Evolutionary conservation across 768 basidiomycete genomes (phyloP), one percentile per base, ranked within the genome.

Genomic region (Pleurotus ostreatus): DNA sequence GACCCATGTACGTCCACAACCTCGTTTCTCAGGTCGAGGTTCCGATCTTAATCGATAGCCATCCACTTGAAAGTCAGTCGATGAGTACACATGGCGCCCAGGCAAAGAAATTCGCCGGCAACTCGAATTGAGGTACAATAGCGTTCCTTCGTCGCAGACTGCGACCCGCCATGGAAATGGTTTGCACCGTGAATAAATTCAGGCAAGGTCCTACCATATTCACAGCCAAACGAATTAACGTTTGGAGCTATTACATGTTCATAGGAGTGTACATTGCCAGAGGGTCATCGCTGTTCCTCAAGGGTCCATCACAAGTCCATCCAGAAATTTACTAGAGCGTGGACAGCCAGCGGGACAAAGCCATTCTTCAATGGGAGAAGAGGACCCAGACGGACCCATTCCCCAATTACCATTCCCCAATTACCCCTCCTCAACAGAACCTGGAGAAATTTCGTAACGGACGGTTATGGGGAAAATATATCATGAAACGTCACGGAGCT

Each of bases 1-100:
- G 51, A 53, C 51, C 51, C 41, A 53, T 53, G 51, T 41, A 53
- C 51, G 51, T 53, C 51, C 51, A 53, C 51, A 53, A 53, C 18
- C 22, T 30, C 13, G 9, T 40, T 23, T 38, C 23, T 22, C n/a
- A 39, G 51, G 41, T 53, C 15, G 39, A 16, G 39, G 11, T 12
- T 25, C 38, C 48, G 16, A 34, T 49, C 48, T 26, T 34, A 13
- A 49, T 49, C 48, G 48, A 49, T 49, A n/a, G 16, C 48, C 26
- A 37, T 22, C 48, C 48, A 49, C 48, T 37, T 34, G 48, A 20
- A 37, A 34, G n/a, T 34, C 30, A 34, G 30, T 34, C 30, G 3
- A 9, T 11, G 30, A 34, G 30, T 34, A 34, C 30, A 34, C 30
- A 34, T 34, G 30, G 30, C 30, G 30, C 3, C 11, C 30, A 34